Base-by-base conservation (phyloP, 495 filamentous ascomycete genomes). In the Venustampulla echinocandica region DNA sequence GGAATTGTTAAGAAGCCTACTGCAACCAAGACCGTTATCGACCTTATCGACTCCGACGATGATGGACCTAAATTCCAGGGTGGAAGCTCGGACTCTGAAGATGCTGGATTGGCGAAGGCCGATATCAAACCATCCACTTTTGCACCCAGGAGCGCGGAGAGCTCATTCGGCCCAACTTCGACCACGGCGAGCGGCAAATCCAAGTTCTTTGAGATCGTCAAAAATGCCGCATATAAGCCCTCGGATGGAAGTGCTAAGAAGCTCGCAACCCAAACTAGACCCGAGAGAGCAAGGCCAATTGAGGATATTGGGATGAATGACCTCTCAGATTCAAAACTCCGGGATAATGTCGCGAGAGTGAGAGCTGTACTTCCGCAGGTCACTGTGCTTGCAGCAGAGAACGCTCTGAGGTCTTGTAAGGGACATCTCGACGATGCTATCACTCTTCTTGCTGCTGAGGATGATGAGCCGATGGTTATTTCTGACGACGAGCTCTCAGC, bases 101-200 rank as follows among this genome's bases (percentile, higher is more conserved):
- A 59, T 13, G 54, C 50, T 17, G 34, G 13, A 18, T 14, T 13
- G 15, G 17, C 11, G 1, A 46, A 21, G 3, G 54, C 50, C 1
- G 38, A 61, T 36, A 88, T 93, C 52, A 79, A 78, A 42, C 85
- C 86, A 7, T 75, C 82, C 0, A 79, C 69, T 32, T 86, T 88
- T 51, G 62, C 61, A 20, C 25, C 45, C 28, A 47, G 27, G 25
- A 52, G 42, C 43, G 24, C 44, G n/a, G 30, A 48, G 24, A 47
- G 18, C 25, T 54, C 51, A 14, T 54, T 52, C 38, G 47, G 39
- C 7, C 13, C 17, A 2, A 14, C 11, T 20, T 23, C 55, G 4
- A 51, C 38, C 13, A 17, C 43, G 18, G n/a, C 33, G 11, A 55
- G 42, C 41, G 53, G 53, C 6, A 55, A 50, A 22, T 23, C 50